Evolutionary conservation across 345 rosid genomes (phyloP).

Genomic region (Citrus glauca): DNA sequence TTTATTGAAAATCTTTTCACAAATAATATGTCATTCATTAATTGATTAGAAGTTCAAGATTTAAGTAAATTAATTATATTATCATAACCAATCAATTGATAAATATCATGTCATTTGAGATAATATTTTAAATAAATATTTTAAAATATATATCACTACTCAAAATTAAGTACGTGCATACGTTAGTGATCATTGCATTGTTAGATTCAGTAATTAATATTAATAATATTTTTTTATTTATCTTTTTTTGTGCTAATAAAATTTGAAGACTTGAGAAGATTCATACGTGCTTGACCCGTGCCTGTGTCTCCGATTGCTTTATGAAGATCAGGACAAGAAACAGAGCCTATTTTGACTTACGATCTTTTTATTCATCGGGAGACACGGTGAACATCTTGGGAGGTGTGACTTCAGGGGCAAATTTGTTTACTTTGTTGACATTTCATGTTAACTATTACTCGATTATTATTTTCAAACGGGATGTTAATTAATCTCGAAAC

Average conservation of each 20-base stretch:
- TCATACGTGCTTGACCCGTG: too few relatives aligned
- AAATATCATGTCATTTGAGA: accelerated
- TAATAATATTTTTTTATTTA: too few relatives aligned
- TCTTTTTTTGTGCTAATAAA: too few relatives aligned
- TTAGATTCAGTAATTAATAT: too few relatives aligned
- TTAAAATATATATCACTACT: accelerated
- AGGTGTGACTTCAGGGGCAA: background rate
- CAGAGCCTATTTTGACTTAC: background rate
- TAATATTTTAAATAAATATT: too few relatives aligned
- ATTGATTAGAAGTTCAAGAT: accelerated
- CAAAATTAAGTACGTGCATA: too few relatives aligned
- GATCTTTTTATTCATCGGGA: background rate
- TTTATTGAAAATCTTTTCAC: accelerated
- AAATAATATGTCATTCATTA: too few relatives aligned
- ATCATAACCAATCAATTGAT: too few relatives aligned
- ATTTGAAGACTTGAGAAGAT: background rate
- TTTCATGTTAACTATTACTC: background rate
- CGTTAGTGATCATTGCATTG: too few relatives aligned
- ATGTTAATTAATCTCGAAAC: background rate
- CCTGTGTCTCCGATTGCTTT: background rate
- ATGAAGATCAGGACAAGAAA: background rate
- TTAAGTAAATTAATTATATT: accelerated
- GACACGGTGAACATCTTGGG: background rate
- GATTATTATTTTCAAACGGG: background rate
- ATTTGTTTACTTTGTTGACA: background rate